These are phyloP conservation scores for Volvox carteri DNA, from an alignment of 163 green algal species.

Conservation along the genomic window DNA sequence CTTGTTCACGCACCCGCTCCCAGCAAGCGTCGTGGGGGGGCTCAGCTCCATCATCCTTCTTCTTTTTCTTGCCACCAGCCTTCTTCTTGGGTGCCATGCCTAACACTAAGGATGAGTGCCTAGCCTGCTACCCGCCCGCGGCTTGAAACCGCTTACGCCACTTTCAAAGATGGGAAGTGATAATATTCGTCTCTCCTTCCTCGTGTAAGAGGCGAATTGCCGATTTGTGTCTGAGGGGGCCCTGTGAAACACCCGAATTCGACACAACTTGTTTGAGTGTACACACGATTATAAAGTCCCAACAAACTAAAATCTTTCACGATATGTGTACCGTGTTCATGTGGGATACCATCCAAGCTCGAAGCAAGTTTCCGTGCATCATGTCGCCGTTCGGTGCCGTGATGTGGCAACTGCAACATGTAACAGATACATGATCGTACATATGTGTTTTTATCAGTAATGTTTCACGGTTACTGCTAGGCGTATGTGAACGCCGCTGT, in stretches of 20 bases:
- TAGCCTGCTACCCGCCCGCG: not conserved
- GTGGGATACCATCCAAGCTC: no score
- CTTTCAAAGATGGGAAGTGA: no score
- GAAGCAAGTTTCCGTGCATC: not conserved
- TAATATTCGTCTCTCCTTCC: not conserved
- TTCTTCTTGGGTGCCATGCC: conserved; percentile 74
- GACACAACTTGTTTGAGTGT: not conserved
- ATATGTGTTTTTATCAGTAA: no score
- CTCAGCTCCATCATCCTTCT: conserved; percentile 77
- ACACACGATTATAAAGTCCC: not conserved
- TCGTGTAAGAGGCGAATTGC: no score
- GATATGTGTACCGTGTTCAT: no score
- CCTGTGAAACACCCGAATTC: not conserved
- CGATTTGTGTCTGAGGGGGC: not conserved
- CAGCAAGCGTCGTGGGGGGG: conserved; percentile 80
- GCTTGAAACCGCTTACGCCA: no score
- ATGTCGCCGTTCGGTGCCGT: not conserved
- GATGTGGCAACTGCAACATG: no score
- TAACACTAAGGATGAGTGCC: not conserved
- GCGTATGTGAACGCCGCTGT: no score
- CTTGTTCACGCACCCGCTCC: conserved; percentile 73
- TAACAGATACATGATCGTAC: no score
- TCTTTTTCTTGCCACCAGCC: conserved; percentile 72
- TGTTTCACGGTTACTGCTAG: no score
- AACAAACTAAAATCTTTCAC: no score